Evolutionary conservation across 257 asterid species (phyloP).

Genomic region (Dorcoceras hygrometricum): DNA sequence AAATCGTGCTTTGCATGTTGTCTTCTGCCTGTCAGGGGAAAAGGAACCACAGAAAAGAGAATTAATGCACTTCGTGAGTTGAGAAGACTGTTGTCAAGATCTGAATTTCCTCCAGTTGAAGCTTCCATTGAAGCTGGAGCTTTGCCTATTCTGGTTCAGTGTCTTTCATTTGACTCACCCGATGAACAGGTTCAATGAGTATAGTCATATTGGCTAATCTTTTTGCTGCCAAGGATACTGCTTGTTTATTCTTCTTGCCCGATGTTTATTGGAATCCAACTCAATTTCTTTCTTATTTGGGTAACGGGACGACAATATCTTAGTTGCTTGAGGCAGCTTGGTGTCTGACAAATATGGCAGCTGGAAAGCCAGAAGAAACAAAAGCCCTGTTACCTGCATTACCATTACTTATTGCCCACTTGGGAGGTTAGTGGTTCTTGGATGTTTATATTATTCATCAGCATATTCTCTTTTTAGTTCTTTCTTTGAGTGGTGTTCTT

Average conservation of each 20-base stretch:
- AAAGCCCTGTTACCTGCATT: conserved; percentile 81
- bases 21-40: conserved; percentile 54
- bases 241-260: conserved; percentile 3
- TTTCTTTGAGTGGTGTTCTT: neutral
- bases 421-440: conserved; percentile 72
- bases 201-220: conserved; percentile 10
- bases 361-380: conserved; percentile 93
- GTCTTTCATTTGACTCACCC: conserved; percentile 88
- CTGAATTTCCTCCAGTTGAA: conserved; percentile 92
- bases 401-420: conserved; percentile 90
- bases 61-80: conserved; percentile 84
- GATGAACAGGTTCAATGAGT: conserved; percentile 80
- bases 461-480: neutral
- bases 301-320: conserved; percentile 16
- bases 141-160: conserved; percentile 65
- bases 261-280: neutral
- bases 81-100: conserved; percentile 73
- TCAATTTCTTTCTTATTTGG: conserved; percentile 11
- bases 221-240: conserved; percentile 2
- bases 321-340: conserved; percentile 99
- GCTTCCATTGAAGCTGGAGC: conserved; percentile 82
- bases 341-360: conserved; percentile 97
- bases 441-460: conserved; percentile 19
- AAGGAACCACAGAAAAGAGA: conserved; percentile 75
- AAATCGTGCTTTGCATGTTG: conserved; percentile 15